Evolutionary conservation across 2,329 filamentous ascomycete species (phyloP).

Genomic region (Didymella pomorum): DNA sequence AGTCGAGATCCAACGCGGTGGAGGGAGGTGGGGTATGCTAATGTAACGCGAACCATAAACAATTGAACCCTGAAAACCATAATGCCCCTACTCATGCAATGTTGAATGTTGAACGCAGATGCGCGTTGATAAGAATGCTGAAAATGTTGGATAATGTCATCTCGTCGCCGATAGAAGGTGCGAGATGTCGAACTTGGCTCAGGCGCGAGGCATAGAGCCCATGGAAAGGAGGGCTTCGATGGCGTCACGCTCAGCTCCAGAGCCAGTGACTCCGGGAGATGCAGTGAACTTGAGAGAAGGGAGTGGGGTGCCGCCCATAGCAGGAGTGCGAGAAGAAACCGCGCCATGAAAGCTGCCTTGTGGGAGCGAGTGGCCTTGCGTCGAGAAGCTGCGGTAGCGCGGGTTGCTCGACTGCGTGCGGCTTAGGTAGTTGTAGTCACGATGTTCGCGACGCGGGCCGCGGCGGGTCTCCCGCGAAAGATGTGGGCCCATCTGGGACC

Average conservation of each 20-base stretch:
- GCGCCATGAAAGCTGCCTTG: conserved; percentile 28
- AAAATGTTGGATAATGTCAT: conserved; percentile 2
- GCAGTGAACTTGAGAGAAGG: conserved; percentile 30
- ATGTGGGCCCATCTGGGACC: conserved; percentile 86
- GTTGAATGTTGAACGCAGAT: conserved; percentile 9
- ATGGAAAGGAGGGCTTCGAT: conserved; percentile 82
- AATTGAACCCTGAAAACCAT: conserved; percentile 4
- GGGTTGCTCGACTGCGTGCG: conserved; percentile 44
- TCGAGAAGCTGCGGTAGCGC: conserved; percentile 38
- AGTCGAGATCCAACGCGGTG: conserved; percentile 35
- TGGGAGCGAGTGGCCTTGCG: conserved; percentile 40
- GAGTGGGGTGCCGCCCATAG: conserved; percentile 32
- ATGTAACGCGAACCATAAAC: conserved; percentile 32
- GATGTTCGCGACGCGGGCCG: conserved; percentile 43
- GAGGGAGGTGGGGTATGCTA: conserved; percentile 29
- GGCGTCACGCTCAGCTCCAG: conserved; percentile 74
- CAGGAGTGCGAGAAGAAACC: conserved; percentile 28
- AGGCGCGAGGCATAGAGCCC: conserved; percentile 64
- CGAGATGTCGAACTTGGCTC: conserved; percentile 36
- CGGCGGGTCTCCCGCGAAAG: conserved; percentile 43
- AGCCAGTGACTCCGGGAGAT: conserved; percentile 37
- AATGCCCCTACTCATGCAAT: conserved; percentile 19
- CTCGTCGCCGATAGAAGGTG: not conserved
- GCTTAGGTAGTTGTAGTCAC: conserved; percentile 52
- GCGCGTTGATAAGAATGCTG: conserved; percentile 4